These are phyloP conservation scores for Coemansia sp. DNA, from an alignment of 192 early-diverging fungal species.

Conservation along the genomic window DNA sequence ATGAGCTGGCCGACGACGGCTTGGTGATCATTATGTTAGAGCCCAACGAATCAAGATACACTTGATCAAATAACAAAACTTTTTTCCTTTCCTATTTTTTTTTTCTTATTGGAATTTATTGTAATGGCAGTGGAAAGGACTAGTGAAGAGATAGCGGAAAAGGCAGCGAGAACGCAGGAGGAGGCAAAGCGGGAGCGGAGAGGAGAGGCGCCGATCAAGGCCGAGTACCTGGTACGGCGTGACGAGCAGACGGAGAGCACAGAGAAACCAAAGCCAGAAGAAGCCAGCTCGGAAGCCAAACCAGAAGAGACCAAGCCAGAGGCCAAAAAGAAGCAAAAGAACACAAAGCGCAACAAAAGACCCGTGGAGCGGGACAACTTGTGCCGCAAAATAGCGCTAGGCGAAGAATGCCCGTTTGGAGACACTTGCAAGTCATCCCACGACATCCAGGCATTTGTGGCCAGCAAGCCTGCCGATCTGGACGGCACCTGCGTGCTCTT, in stretches of 20 bases:
- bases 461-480: constrained; percentile 71
- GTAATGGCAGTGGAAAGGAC: too few relatives aligned
- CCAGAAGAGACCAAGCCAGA: neutral
- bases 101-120: too few relatives aligned
- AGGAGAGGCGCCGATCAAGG: constrained; percentile 22
- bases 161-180: too few relatives aligned
- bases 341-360: neutral
- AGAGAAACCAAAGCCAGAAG: neutral
- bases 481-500: constrained; percentile 68
- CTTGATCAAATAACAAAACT: too few relatives aligned
- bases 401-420: constrained; percentile 53
- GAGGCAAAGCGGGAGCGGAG: neutral
- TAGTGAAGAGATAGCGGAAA: too few relatives aligned
- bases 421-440: constrained; percentile 75
- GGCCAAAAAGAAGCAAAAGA: neutral
- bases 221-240: constrained; percentile 16
- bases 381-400: constrained; percentile 54
- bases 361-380: constrained; percentile 22
- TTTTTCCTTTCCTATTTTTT: too few relatives aligned
- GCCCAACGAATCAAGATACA: too few relatives aligned
- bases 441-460: constrained; percentile 71
- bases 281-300: neutral
- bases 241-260: neutral
- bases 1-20: too few relatives aligned
- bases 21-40: too few relatives aligned